Percentiles rank a stretch among this genome's conserved stretches.
These are phyloP conservation scores for Colletotrichum higginsianum DNA, from an alignment of 2,329 filamentous ascomycete species.

Conservation along the genomic window DNA sequence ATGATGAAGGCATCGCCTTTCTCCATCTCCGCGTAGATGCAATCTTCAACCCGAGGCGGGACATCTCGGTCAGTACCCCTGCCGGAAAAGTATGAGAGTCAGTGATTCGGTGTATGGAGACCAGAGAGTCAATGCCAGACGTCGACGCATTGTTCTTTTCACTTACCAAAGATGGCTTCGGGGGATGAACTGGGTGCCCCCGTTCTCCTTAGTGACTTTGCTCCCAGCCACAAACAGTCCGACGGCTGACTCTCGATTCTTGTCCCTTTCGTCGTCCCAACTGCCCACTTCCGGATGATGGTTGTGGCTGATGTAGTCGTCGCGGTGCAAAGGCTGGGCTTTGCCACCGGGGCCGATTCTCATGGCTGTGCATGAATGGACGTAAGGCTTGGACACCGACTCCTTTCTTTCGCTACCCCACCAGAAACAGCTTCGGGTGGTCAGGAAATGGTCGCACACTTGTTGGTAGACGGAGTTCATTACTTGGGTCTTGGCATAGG, in stretches of 20 bases:
- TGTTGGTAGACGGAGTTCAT: conserved; percentile 35
- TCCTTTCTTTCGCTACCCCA: conserved; percentile 33
- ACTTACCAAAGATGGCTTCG: conserved; percentile 47
- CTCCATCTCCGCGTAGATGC: conserved; percentile 45
- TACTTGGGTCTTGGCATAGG: conserved; percentile 33
- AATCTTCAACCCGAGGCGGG: conserved; percentile 30
- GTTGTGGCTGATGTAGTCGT: conserved; percentile 48
- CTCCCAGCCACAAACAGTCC: conserved; percentile 50
- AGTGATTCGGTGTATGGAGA: neutral
- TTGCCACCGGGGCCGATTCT: conserved; percentile 46
- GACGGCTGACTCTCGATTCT: conserved; percentile 45
- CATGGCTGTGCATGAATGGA: conserved; percentile 31
- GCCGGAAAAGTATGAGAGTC: neutral
- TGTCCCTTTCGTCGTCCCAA: conserved; percentile 35
- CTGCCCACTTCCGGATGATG: conserved; percentile 41
- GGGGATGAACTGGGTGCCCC: conserved; percentile 50
- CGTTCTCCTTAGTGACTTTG: conserved; percentile 49
- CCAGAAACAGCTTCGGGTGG: conserved; percentile 34
- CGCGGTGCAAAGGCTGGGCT: conserved; percentile 49
- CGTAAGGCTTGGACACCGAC: conserved; percentile 34
- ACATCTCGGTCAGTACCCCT: conserved; percentile 29
- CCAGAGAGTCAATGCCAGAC: conserved; percentile 13
- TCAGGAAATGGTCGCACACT: conserved; percentile 33
- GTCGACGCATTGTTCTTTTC: neutral
- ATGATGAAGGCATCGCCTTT: conserved; percentile 47